Evolutionary conservation across 257 asterid species (phyloP).

Genomic region (Avicennia marina): DNA sequence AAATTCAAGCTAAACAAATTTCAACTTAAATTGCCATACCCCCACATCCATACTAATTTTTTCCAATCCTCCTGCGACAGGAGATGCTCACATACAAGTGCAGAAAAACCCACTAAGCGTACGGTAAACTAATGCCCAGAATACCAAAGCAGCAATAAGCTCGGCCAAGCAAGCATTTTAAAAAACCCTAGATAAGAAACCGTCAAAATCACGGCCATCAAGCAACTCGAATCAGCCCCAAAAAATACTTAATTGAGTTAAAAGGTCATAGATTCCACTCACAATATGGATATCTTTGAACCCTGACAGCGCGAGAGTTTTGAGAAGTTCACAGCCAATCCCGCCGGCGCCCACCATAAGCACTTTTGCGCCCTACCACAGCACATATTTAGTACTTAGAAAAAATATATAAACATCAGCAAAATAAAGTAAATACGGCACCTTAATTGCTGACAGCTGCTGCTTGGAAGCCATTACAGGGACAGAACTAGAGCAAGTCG

Average conservation of each 20-base stretch:
- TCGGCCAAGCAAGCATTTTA: no score
- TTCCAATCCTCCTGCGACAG: constrained; percentile 6
- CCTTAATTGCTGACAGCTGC: constrained; percentile 66
- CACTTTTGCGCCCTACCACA: constrained; percentile 73
- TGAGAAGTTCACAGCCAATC: constrained; percentile 92
- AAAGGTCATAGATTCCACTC: constrained; percentile 26
- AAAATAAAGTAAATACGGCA: constrained; percentile 11
- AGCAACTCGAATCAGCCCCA: background rate
- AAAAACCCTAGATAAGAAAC: constrained; percentile 16
- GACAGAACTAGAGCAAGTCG: constrained; percentile 8
- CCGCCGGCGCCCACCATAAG: constrained; percentile 99
- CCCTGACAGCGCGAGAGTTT: constrained; percentile 94
- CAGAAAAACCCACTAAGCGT: constrained; percentile 1
- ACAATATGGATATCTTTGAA: constrained; percentile 87
- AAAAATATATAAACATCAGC: background rate
- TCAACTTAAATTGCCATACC: no score
- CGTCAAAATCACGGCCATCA: constrained; percentile 17
- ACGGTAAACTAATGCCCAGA: no score
- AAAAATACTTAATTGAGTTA: background rate
- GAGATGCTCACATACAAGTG: background rate
- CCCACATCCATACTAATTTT: constrained; percentile 8
- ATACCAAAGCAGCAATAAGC: no score
- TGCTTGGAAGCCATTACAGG: constrained; percentile 60
- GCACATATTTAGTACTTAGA: constrained; percentile 7
- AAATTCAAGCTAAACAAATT: no score